Conservation (phyloP, 2,329 filamentous ascomycete species). For the Verticillium albo-atrum region DNA sequence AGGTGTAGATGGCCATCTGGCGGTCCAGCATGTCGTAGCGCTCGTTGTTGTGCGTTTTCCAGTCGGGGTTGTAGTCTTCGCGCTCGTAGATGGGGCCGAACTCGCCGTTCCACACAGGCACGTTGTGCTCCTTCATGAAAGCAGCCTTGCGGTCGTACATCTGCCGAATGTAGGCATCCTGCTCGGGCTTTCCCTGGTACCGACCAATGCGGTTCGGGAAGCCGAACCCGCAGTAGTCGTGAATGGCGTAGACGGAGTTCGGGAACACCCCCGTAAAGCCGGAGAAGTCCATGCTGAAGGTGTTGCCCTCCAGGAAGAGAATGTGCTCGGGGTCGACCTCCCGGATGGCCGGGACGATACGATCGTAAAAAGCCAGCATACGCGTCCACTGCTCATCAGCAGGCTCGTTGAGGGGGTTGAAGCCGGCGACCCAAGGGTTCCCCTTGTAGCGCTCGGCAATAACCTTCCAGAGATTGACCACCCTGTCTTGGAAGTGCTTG, state of each 20-base stretch:
- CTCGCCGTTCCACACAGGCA: conserved; percentile 36
- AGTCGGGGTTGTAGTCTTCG: conserved; percentile 20
- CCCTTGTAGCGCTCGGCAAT: conserved; percentile 35
- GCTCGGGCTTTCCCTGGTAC: conserved; percentile 33
- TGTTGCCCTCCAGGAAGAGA: conserved; percentile 36
- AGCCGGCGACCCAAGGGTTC: conserved; percentile 36
- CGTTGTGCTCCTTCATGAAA: conserved; percentile 31
- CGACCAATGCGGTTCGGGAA: conserved; percentile 27
- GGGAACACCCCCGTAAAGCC: conserved; percentile 21
- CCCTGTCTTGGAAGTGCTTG: conserved; percentile 40
- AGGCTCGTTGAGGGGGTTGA: conserved; percentile 25
- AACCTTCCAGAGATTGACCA: conserved; percentile 37
- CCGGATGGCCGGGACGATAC: conserved; percentile 28
- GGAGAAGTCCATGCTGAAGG: conserved; percentile 36
- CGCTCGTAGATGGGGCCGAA: conserved; percentile 32
- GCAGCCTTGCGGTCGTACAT: conserved; percentile 31
- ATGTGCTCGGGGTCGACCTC: conserved; percentile 36
- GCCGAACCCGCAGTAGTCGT: conserved; percentile 42
- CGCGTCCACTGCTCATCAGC: conserved; percentile 20
- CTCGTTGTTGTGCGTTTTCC: conserved; percentile 33
- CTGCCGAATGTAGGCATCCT: conserved; percentile 23
- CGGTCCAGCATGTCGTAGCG: conserved; percentile 40
- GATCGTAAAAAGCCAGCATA: conserved; percentile 30
- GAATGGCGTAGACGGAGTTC: conserved; percentile 40
- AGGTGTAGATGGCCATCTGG: conserved; percentile 43